These are phyloP conservation scores for Leccinum fallax DNA, from an alignment of 1,284 basidiomycete genomes.

Conservation along the genomic window DNA sequence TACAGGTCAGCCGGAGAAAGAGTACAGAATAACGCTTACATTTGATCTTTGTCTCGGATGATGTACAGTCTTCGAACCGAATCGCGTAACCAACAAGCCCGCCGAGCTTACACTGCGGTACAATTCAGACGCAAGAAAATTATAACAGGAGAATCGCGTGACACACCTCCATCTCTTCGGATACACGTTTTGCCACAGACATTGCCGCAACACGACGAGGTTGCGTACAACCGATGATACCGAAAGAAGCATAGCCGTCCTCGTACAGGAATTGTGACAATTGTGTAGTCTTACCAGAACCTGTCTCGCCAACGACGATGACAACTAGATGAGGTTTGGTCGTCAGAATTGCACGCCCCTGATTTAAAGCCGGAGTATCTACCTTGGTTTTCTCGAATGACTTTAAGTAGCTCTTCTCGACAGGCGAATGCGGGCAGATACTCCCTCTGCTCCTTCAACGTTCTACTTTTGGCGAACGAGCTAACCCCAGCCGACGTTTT, in stretches of 20 bases:
- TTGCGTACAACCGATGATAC: conserved; percentile 94
- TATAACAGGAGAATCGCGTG: not conserved
- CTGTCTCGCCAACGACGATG: conserved; percentile 95
- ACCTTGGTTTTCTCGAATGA: conserved; percentile 96
- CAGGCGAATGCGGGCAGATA: conserved; percentile 98
- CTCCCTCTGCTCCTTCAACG: conserved; percentile 93
- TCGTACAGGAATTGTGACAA: conserved; percentile 92
- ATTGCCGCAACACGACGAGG: conserved; percentile 97
- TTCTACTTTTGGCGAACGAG: conserved; percentile 80
- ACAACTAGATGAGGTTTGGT: conserved; percentile 55
- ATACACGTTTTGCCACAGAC: conserved; percentile 98
- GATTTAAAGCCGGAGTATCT: not conserved
- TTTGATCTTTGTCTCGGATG: conserved; percentile 91
- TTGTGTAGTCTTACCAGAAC: conserved; percentile 95
- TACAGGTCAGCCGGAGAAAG: conserved; percentile 5
- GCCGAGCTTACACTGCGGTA: conserved; percentile 78
- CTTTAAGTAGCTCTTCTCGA: conserved; percentile 89
- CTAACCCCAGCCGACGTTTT: conserved; percentile 80
- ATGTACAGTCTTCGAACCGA: conserved; percentile 97
- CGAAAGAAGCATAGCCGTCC: conserved; percentile 89
- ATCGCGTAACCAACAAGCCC: conserved; percentile 93
- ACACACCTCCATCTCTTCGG: conserved; percentile 87
- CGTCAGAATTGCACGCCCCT: not conserved
- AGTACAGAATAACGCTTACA: conserved; percentile 52
- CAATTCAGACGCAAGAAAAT: conserved; percentile 2